Evolutionary conservation across 495 filamentous ascomycete genomes (phyloP).

Genomic region (Cairneyella variabilis): DNA sequence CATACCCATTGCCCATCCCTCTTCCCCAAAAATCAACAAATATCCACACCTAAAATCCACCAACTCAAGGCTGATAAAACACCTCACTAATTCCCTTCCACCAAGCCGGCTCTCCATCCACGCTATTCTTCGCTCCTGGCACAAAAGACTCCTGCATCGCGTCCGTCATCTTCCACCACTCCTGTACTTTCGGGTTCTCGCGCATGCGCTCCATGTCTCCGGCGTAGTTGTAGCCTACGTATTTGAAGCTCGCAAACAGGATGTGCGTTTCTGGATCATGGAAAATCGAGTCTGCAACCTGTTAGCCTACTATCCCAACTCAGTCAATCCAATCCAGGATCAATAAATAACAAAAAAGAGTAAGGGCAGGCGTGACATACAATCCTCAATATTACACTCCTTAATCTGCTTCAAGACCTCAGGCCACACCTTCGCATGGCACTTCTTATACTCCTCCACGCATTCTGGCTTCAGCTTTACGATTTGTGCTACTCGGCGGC

Average conservation of each 20-base stretch:
- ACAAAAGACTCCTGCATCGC: conserved; percentile 61
- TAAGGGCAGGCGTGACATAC: conserved; percentile 34
- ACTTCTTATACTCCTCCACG: conserved; percentile 63
- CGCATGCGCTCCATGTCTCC: conserved; percentile 70
- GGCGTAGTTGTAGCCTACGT: conserved; percentile 63
- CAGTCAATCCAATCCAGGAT: not conserved
- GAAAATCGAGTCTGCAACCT: conserved; percentile 61
- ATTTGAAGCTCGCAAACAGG: conserved; percentile 72
- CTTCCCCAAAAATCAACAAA: no score
- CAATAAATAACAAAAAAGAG: conserved; percentile 7
- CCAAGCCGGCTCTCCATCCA: conserved; percentile 59
- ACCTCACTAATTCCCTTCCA: conserved; percentile 72
- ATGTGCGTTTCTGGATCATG: conserved; percentile 57
- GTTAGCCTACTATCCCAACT: not conserved
- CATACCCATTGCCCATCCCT: no score
- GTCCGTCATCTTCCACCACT: conserved; percentile 81
- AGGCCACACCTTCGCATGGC: conserved; percentile 69
- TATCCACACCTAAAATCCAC: no score
- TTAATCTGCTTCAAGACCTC: conserved; percentile 69
- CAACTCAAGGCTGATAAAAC: conserved; percentile 58
- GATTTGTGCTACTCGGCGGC: conserved; percentile 60
- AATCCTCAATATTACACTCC: conserved; percentile 68
- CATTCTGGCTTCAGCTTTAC: conserved; percentile 65
- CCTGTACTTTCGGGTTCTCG: conserved; percentile 62
- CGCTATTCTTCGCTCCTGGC: conserved; percentile 57